Conservation (phyloP, 164 flowering plant species). For the Dillenia turbinata region DNA sequence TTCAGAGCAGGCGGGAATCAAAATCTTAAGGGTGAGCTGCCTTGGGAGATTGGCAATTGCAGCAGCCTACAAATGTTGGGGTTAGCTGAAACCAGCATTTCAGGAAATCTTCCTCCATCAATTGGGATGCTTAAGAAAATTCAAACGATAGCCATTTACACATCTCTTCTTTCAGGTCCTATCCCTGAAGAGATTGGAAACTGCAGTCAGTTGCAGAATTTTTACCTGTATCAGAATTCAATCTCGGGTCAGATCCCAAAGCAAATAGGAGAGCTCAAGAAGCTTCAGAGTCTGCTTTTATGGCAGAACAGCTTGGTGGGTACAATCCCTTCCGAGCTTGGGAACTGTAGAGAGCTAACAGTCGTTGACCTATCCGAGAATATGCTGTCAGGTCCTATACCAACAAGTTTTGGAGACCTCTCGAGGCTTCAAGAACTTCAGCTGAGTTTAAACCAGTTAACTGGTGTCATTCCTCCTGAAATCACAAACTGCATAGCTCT, state of each 20-base stretch:
- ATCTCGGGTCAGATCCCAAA: conserved; percentile 75
- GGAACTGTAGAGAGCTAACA: conserved; percentile 56
- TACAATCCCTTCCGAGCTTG: conserved; percentile 73
- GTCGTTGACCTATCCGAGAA: conserved; percentile 77
- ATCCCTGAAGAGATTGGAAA: conserved; percentile 88
- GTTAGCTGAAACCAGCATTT: conserved; percentile 82
- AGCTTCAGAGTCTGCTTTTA: conserved; percentile 59
- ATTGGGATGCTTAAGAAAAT: conserved; percentile 64
- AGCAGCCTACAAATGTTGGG: conserved; percentile 60
- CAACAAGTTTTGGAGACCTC: conserved; percentile 59
- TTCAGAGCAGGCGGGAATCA: conserved; percentile 86
- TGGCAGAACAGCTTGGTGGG: conserved; percentile 95
- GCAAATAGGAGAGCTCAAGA: conserved; percentile 53
- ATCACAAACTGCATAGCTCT: conserved; percentile 58
- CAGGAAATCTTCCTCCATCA: conserved; percentile 68
- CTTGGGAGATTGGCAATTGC: conserved; percentile 85
- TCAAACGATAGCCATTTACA: conserved; percentile 77
- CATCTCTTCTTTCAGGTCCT: conserved; percentile 65
- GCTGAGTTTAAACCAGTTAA: conserved; percentile 66
- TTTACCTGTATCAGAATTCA: conserved; percentile 84
- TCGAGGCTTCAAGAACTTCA: conserved; percentile 63
- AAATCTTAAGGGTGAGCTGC: conserved; percentile 79
- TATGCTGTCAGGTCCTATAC: conserved; percentile 67
- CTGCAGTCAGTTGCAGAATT: conserved; percentile 69
- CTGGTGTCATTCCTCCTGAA: conserved; percentile 68